A percentile compares a stretch with the other conserved stretches of the same genome.
Conservation (phyloP, 371 early-diverging fungal species). For the Haplosporangium sp. region DNA sequence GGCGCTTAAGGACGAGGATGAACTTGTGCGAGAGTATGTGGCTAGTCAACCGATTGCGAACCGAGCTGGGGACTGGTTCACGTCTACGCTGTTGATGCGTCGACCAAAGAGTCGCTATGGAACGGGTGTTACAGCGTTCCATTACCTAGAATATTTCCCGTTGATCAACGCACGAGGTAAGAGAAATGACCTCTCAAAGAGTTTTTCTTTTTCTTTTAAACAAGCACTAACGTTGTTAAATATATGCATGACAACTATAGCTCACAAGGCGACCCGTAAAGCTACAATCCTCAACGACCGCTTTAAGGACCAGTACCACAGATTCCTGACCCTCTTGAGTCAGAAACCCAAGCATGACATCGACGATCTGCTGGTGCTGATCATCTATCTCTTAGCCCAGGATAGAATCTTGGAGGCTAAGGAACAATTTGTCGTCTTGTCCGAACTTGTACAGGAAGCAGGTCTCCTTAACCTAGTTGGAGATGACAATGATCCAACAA, state of each 20-base stretch:
- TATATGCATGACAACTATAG: slow-evolving; percentile 6
- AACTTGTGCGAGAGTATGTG: slow-evolving; percentile 40
- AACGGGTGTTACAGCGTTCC: slow-evolving; percentile 9
- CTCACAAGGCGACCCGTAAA: slow-evolving; percentile 38
- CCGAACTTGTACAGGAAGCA: slow-evolving; percentile 2
- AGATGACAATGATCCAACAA: slow-evolving; percentile 3
- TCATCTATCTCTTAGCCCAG: slow-evolving; percentile 63
- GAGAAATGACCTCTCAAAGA: not conserved
- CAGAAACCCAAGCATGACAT: slow-evolving; percentile 44
- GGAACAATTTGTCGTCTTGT: slow-evolving; percentile 26
- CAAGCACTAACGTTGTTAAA: not conserved
- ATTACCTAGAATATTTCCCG: slow-evolving; percentile 63
- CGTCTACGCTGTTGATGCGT: slow-evolving; percentile 55
- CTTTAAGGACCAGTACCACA: slow-evolving; percentile 59
- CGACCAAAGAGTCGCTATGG: slow-evolving; percentile 12
- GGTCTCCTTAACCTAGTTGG: not conserved
- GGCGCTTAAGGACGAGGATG: slow-evolving; percentile 10
- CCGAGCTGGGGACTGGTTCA: slow-evolving; percentile 55
- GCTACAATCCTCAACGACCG: slow-evolving; percentile 55
- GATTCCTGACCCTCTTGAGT: slow-evolving; percentile 57
- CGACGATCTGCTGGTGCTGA: slow-evolving; percentile 57
- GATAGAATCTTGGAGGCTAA: slow-evolving; percentile 67
- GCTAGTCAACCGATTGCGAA: slow-evolving; percentile 23
- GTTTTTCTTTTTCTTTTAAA: slow-evolving; percentile 2
- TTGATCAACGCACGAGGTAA: slow-evolving; percentile 65